Base-by-base conservation (phyloP, 768 basidiomycete species). In the Pilatotrama ljubarskyi region DNA sequence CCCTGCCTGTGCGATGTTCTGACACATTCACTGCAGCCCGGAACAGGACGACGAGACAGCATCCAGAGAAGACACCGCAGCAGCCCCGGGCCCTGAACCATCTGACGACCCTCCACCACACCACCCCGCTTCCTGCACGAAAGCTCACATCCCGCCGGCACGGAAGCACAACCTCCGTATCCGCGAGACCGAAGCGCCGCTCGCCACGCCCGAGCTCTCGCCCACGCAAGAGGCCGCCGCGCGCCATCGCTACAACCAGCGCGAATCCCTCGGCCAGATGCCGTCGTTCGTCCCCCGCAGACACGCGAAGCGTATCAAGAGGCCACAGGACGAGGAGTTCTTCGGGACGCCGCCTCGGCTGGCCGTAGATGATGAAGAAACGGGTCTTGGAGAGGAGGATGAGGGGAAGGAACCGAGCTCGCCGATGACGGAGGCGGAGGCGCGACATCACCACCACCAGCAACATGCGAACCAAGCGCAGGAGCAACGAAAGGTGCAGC, bases 301-400 rank as follows among this genome's bases (percentile, higher is more conserved):
- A 41, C 61, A 57, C 43, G 49, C 44, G 8, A 46, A 25, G 18
- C 61, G 61, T 8, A 47, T 61, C 42, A 42, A 46, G 36, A 36
- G 32, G 18, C n/a, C 37, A 10, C 17, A 37, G 13, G 58, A 56
- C 1, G 52, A 36, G 17, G 55, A 62, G 14, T 51, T 59, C 49
- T 66, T 66, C 46, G 56, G 35, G 5, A 58, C 65, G 7, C 52
- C 51, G 9, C 29, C 52, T 2, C 26, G n/a, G n/a, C n/a, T n/a
- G n/a, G n/a, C n/a, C n/a, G n/a, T n/a, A n/a, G n/a, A n/a, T n/a
- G n/a, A n/a, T n/a, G n/a, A n/a, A n/a, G n/a, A n/a, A n/a, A n/a
- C n/a, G n/a, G n/a, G 49, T 5, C 14, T 41, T 10, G 13, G 29
- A 10, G 10, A 5, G 6, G 47, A 20, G 2, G 25, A 29, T 15